Base-by-base conservation (phyloP, 2,329 filamentous ascomycete genomes). In the Chrysosporium keratinophilum region DNA sequence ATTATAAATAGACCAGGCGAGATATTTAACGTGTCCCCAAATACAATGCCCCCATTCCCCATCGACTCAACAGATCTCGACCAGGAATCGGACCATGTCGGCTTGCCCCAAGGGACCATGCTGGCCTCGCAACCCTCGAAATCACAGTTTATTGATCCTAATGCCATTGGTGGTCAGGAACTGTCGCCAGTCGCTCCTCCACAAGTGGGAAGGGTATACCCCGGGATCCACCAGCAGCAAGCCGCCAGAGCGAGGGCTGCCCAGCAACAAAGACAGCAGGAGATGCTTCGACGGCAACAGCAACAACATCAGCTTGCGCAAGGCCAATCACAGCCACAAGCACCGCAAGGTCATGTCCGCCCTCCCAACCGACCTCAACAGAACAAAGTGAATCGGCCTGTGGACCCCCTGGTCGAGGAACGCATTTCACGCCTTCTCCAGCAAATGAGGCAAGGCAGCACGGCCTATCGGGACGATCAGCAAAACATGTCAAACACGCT, bases 371-470 rank as follows among this genome's bases (percentile, higher is more conserved):
- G 60, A 15, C 54, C 67, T 9, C 62, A 67, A 40, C 50, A 52
- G 31, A 56, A 55, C 58, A 69, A 70, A 56, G 56, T 65, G 52
- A 63, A 67, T 41, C 69, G 67, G 48, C 64, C 67, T 15, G 73
- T 79, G 10, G 85, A 89, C 63, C 83, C 85, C 11, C 78, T 85
- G 34, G 83, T 88, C 6, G 90, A 97, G 71, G 88, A 96, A 72
- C 94, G 90, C 69, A 96, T 97, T 62, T 88, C 88, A 20, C 88
- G 93, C 67, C 80, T 97, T 3, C 78, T 97, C 34, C 90, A 91
- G 72, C 88, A 90, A 52, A 95, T 97, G 84, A 83, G 90, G 62
- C 82, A 88, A 62, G 81, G 75, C 60, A 88, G 86, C 69, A 76
- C 80, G 12, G 71, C 75, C 5, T 74, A 77, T 3, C 71, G 74